Evolutionary conservation across 129 eudicot species (phyloP).

Genomic region (Sambucus nigra): DNA sequence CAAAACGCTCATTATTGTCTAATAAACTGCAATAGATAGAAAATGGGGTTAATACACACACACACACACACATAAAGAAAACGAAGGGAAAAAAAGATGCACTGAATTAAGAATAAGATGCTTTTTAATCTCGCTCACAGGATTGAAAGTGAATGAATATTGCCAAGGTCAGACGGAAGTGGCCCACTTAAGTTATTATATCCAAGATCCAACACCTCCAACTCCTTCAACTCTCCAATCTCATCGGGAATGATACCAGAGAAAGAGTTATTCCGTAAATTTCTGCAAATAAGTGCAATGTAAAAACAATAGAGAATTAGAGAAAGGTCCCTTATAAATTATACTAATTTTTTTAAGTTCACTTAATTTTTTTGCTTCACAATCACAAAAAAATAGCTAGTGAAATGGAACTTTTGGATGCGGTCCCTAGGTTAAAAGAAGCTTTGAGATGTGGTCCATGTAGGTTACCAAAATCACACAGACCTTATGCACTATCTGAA

Average conservation of each 20-base stretch:
- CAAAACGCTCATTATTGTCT: conserved; percentile 50
- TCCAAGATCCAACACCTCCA: conserved; percentile 61
- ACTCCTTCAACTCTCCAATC: conserved; percentile 36
- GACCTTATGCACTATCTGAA: no score
- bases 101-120: conserved; percentile 2
- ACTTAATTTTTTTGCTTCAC: no score
- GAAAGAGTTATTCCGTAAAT: conserved; percentile 67
- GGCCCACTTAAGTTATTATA: conserved; percentile 50
- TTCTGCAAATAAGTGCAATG: conserved; percentile 30
- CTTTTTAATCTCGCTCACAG: conserved; percentile 40
- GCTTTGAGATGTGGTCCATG: no score
- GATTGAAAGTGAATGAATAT: conserved; percentile 24
- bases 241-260: conserved; percentile 58
- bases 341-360: no score
- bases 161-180: conserved; percentile 33
- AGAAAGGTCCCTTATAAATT: no score
- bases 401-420: no score
- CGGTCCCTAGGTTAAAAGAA: no score
- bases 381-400: not conserved
- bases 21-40: conserved; percentile 39
- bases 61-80: not conserved
- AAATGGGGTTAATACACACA: conserved; percentile 3
- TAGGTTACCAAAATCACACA: no score
- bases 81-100: conserved; percentile 3
- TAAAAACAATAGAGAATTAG: not conserved